Evolutionary conservation across 1,139 yeast species (phyloP), one percentile per base, ranked within the genome.

Genomic region (Candida sp.): DNA sequence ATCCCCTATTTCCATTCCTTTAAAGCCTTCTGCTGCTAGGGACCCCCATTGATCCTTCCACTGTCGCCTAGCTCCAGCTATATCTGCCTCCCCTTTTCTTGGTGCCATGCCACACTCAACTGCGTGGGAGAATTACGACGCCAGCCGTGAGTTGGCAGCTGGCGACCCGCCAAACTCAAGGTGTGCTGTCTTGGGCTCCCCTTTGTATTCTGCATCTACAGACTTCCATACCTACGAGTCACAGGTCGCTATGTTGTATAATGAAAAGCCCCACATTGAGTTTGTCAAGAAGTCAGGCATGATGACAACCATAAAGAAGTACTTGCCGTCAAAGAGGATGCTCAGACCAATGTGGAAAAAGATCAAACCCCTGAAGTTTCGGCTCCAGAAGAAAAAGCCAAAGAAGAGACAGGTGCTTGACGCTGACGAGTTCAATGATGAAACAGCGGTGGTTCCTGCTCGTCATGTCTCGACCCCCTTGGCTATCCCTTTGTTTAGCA

Each of bases 391-490:
- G 27, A 42, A n/a, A 3, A 33, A 33, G 12, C 12, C 32, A 2
- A n/a, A n/a, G n/a, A 42, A 42, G 25, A 33, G 34, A 17, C 43
- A 40, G 11, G 43, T 28, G 7, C 34, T 40, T 28, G 34, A 17
- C 17, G 6, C 30, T 22, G 17, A 26, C 23, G 32, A 44, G 3
- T 28, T 27, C 17, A 33, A 32, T 9, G 45, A 42, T 25, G 23
- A 25, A 31, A 22, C 38, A 5, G 12, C 43, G 26, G n/a, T 34
- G 22, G 45, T 43, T 27, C 53, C 53, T 23, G 49, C 53, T 25
- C 46, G 53, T 38, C 53, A 50, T 44, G 48, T 47, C 4, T 47
- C 48, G 3, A 47, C 53, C 1, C 45, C 37, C 9, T 40, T 50
- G 31, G 48, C 49, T 26, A 41, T 42, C 2, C 44, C 48, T 26